Evolutionary conservation across 2,329 filamentous ascomycete genomes (phyloP), one percentile per base, ranked within the genome.

Genomic region (Diaporthe aspalathi): DNA sequence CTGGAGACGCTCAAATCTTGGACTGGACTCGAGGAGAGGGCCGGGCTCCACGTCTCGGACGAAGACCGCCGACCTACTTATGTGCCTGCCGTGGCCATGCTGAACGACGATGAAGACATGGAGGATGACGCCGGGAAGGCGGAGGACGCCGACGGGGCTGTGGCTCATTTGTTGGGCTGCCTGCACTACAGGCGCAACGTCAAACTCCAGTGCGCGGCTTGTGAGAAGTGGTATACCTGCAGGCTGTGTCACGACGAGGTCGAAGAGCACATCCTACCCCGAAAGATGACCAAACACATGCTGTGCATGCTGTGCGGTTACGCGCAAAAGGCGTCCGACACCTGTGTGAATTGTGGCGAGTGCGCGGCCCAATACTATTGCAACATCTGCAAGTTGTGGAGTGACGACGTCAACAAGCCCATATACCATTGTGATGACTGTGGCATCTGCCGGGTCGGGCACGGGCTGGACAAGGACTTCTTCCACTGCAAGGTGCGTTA

Each of bases 361-460:
- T 89, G 90, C 71, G 90, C 94, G 8, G 94, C 95, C 16, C 92
- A 92, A 78, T 98, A 98, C 81, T 99, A 97, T 79, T 99, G 96
- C 83, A 89, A 90, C 68, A 92, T 96, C 69, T 99, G 96, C 86
- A 98, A 98, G 82, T 87, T 99, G 1, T 99, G 96, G 96, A 95
- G 98, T 78, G 94, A 98, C 78, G 93, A 98, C 76, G 89, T 91
- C 68, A 91, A 90, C 75, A 98, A 97, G 80, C 92, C 92, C 74
- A 97, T 98, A 70, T 99, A 99, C 79, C 96, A 99, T 80, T 99
- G 96, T 81, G 89, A 91, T 77, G 96, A 98, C 78, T 99, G 96
- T 81, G 96, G 96, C 5, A 97, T 99, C 73, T 99, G 96, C 79
- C 89, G 96, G 71, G 91, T 95, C 70, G 96, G 96, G 1, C 90